A percentile compares a stretch with the other conserved stretches of the same genome.
Conservation (phyloP, 1,139 yeast species). For the Yamadazyma diospyri region DNA sequence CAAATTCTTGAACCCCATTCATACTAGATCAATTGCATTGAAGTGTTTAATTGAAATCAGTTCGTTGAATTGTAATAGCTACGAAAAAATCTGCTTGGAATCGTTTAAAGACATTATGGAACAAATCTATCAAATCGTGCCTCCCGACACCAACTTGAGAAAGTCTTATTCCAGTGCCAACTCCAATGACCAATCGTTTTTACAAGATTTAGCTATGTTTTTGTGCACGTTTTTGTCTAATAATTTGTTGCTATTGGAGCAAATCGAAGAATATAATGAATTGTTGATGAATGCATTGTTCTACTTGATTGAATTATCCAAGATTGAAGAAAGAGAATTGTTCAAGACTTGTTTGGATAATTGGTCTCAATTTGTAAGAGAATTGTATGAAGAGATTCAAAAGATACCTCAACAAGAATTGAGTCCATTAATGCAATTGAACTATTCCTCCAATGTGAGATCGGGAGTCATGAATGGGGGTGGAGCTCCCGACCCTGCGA, state of each 20-base stretch:
- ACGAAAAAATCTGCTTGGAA: slow-evolving; percentile 64
- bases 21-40: slow-evolving; percentile 78
- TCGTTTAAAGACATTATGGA: slow-evolving; percentile 77
- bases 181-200: slow-evolving; percentile 85
- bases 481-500: slow-evolving; percentile 85
- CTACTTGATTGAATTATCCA: slow-evolving; percentile 80
- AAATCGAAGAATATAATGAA: slow-evolving; percentile 53
- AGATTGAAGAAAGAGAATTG: slow-evolving; percentile 91
- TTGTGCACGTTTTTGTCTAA: slow-evolving; percentile 78
- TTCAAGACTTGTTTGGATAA: slow-evolving; percentile 94
- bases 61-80: slow-evolving; percentile 55
- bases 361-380: slow-evolving; percentile 82
- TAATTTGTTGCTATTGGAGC: slow-evolving; percentile 74
- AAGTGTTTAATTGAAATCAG: slow-evolving; percentile 93
- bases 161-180: slow-evolving; percentile 71
- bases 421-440: slow-evolving; percentile 72
- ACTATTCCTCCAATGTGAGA: slow-evolving; percentile 47
- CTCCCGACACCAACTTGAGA: slow-evolving; percentile 70
- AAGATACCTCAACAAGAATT: slow-evolving; percentile 67
- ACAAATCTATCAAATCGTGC: slow-evolving; percentile 67
- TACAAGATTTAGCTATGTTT: slow-evolving; percentile 94
- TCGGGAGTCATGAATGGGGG: slow-evolving; percentile 33
- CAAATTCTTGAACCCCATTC: slow-evolving; percentile 74
- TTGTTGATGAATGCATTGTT: slow-evolving; percentile 69
- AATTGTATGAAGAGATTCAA: slow-evolving; percentile 82